Conservation (phyloP, 208 protist species). For the Strigomonas culicis region DNA sequence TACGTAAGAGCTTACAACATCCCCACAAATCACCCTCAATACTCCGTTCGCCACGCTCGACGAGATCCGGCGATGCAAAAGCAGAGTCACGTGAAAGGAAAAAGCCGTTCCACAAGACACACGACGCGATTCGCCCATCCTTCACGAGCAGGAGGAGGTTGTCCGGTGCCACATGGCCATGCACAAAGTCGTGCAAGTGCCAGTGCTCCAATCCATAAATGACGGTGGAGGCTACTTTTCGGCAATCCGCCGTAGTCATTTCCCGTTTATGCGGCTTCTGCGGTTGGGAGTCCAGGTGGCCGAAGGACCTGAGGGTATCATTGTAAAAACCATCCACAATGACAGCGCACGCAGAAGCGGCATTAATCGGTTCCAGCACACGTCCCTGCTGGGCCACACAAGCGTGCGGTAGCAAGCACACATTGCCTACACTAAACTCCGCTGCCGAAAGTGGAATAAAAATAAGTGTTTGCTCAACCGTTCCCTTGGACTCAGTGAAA, state of each 20-base stretch:
- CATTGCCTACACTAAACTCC: neutral
- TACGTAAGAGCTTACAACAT: conserved; percentile 44
- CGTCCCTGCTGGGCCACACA: conserved; percentile 61
- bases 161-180: conserved; percentile 60
- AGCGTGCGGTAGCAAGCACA: conserved; percentile 39
- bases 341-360: conserved; percentile 30
- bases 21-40: conserved; percentile 61
- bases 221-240: conserved; percentile 51
- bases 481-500: neutral
- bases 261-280: conserved; percentile 10
- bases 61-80: conserved; percentile 51
- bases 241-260: neutral
- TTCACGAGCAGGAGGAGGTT: conserved; percentile 72
- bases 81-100: conserved; percentile 2
- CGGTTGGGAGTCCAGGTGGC: conserved; percentile 15
- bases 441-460: neutral
- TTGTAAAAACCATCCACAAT: conserved; percentile 82
- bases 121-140: neutral
- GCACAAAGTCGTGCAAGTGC: conserved; percentile 70
- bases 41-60: conserved; percentile 30
- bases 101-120: conserved; percentile 9
- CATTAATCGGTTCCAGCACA: conserved; percentile 36
- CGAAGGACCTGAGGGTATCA: conserved; percentile 39
- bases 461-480: neutral
- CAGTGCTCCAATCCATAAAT: conserved; percentile 81